Evolutionary conservation across 208 protist genomes (phyloP), one percentile per base, ranked within the genome.

Genomic region (Crithidia brevicula): DNA sequence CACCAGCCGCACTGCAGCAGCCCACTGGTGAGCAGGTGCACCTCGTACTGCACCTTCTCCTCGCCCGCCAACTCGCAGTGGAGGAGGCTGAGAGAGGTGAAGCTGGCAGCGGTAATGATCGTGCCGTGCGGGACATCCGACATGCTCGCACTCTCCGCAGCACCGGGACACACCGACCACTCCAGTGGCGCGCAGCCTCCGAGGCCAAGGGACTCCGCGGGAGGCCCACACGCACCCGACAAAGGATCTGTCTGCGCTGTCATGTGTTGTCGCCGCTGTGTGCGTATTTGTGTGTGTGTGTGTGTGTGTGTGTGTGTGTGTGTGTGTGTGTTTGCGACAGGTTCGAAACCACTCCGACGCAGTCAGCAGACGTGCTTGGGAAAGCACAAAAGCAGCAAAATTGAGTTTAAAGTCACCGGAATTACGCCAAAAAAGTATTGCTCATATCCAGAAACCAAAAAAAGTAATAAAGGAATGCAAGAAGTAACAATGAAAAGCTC

Each of bases 1-100:
- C 65, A 74, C 77, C 77, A 82, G 15, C 77, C 77, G 23, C 72
- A 63, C 57, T 82, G 77, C 70, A 82, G 56, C 10, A 72, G 36
- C 13, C 77, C 71, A 22, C 54, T 50, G 0, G 77, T 68, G 18
- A 71, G 63, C 2, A 82, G 67, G 27, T 63, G 47, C 54, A 77
- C 71, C 50, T 82, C 77, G 56, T 74, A 82, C 53, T 73, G 52
- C 23, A 72, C 42, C 31, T 49, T 59, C 61, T 72, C 77, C 53
- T 45, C 36, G 1, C 43, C 52, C 0, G 23, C 31, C 30, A 79
- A 51, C 4, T 58, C 13, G 42, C 40, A 40, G 33, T 46, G 45
- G 36, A 71, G 46, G 28, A 66, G 22, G 31, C 46, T 45, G 30
- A 80, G 40, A 4, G 67, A 80, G 20, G 67, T 74, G 46, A 80